These are phyloP conservation scores for Lizanozyma gosingica DNA, from an alignment of 1,139 yeast genomes.

Conservation along the genomic window DNA sequence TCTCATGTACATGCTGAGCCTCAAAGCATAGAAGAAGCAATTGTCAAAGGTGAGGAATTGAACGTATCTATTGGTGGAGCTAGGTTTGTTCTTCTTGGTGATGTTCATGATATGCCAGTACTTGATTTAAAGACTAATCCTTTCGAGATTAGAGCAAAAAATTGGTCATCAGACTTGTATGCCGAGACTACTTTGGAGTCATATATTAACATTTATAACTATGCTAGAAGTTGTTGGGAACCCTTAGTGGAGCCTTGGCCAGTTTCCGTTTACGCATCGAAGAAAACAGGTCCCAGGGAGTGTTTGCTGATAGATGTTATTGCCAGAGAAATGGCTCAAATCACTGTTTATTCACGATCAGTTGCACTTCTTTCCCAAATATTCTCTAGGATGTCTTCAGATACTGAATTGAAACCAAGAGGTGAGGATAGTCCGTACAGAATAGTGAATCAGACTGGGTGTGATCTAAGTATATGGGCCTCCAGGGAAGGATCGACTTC, in stretches of 20 bases:
- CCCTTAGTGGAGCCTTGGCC: constrained; percentile 90
- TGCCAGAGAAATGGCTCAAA: constrained; percentile 68
- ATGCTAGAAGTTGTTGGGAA: constrained; percentile 93
- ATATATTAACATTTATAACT: constrained; percentile 74
- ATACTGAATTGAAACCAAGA: constrained; percentile 47
- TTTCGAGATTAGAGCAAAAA: constrained; percentile 60
- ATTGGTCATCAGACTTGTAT: constrained; percentile 86
- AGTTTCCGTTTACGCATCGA: constrained; percentile 60
- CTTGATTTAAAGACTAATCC: constrained; percentile 73
- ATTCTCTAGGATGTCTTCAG: constrained; percentile 43
- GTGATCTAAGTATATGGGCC: constrained; percentile 69
- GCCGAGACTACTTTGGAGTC: constrained; percentile 66
- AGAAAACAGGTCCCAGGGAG: constrained; percentile 29
- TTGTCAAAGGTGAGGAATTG: constrained; percentile 66
- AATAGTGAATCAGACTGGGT: constrained; percentile 80
- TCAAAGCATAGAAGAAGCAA: constrained; percentile 19
- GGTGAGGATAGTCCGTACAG: constrained; percentile 80
- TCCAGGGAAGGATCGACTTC: constrained; percentile 23
- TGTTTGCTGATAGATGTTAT: constrained; percentile 52
- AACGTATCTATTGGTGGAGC: constrained; percentile 70
- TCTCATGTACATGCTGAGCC: constrained; percentile 7
- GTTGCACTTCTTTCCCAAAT: constrained; percentile 71
- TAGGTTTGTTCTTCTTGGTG: constrained; percentile 84
- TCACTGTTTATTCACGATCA: constrained; percentile 75
- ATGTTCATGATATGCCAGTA: constrained; percentile 88